Percentiles rank a stretch among this genome's conserved stretches.
Conservation (phyloP, 352 stramenopile species). For the Globisporangium alternatum region DNA sequence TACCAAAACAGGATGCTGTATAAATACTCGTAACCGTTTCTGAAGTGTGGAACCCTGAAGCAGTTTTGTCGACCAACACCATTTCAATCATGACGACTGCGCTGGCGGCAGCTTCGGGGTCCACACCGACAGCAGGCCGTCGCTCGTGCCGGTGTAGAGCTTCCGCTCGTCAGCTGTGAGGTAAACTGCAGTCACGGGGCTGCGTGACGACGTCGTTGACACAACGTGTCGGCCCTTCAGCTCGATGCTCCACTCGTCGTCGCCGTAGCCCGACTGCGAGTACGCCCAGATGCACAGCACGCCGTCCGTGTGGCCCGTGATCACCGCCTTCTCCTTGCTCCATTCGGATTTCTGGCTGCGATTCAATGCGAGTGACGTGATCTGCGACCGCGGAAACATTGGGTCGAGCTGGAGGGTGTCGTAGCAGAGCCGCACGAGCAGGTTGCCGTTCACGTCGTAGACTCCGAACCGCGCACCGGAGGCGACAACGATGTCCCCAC, state of each 20-base stretch:
- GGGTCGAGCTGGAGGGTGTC: conserved; percentile 46
- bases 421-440: conserved; percentile 47
- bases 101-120: conserved; percentile 22
- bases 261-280: conserved; percentile 35
- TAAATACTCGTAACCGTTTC: no score
- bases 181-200: conserved; percentile 47
- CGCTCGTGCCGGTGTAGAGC: conserved; percentile 55
- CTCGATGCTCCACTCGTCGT: conserved; percentile 46
- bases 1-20: no score
- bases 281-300: conserved; percentile 68
- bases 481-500: conserved; percentile 57
- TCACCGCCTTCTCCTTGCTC: conserved; percentile 53
- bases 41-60: background rate
- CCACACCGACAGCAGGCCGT: conserved; percentile 51
- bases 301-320: conserved; percentile 65
- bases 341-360: conserved; percentile 52
- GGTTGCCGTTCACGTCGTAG: conserved; percentile 62
- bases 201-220: conserved; percentile 16
- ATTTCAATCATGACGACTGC: conserved; percentile 2
- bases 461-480: conserved; percentile 49
- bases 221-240: conserved; percentile 50
- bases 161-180: conserved; percentile 57
- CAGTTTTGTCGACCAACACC: background rate
- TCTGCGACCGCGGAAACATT: conserved; percentile 24
- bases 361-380: conserved; percentile 52